phyloP scores from a whole-genome alignment of 192 early-diverging fungal species.

The Chytriomyces sp. region DNA sequence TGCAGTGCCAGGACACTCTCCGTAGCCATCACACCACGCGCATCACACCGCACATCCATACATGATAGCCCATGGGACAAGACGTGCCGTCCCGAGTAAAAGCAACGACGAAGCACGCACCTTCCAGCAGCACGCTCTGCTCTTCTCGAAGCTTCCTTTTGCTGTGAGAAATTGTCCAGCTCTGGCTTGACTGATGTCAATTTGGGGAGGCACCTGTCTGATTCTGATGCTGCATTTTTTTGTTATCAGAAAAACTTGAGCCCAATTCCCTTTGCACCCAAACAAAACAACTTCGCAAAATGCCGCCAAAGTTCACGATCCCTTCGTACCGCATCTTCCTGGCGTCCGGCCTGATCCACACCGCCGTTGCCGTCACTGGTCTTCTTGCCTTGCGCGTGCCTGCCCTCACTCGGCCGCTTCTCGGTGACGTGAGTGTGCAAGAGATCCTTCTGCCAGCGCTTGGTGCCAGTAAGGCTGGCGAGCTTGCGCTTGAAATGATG shows the following conservation, averaged over 20 bases:
- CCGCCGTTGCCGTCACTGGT: constrained; percentile 4
- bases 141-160: too few species aligned
- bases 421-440: not conserved
- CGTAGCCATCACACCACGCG: too few species aligned
- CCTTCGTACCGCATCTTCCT: constrained; percentile 24
- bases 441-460: constrained; percentile 14
- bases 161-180: too few species aligned
- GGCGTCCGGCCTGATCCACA: constrained; percentile 1
- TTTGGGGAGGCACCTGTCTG: too few species aligned
- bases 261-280: not conserved
- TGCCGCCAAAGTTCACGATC: constrained; percentile 28
- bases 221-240: not conserved
- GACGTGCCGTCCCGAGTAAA: too few species aligned
- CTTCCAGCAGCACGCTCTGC: too few species aligned
- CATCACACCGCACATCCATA: too few species aligned
- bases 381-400: not conserved
- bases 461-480: not conserved
- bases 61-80: too few species aligned
- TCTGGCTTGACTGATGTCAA: too few species aligned
- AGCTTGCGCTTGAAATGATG: constrained; percentile 6
- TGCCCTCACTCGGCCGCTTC: not conserved
- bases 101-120: too few species aligned
- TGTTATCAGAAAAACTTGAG: not conserved
- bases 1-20: too few species aligned
- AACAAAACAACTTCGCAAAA: constrained; percentile 9